Conservation (phyloP, 768 basidiomycete species). For the Paxillus ammoniavirescens region DNA sequence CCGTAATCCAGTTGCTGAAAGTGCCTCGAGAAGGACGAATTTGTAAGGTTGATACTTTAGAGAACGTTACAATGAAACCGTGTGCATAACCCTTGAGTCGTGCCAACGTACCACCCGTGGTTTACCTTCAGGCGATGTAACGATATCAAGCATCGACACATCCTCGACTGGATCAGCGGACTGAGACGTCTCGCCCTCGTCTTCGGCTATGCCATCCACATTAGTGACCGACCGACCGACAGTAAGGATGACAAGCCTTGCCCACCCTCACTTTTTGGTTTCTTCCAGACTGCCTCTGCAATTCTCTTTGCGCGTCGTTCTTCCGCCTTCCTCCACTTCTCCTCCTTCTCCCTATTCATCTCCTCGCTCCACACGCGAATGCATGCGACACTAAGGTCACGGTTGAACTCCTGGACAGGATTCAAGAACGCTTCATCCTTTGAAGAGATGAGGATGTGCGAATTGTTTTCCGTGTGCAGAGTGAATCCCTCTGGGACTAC, state of each 20-base stretch:
- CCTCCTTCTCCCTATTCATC: slow-evolving; percentile 58
- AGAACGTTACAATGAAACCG: background rate
- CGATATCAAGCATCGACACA: too few species aligned
- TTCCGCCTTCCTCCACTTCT: slow-evolving; percentile 53
- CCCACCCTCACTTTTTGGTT: slow-evolving; percentile 41
- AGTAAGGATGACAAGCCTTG: background rate
- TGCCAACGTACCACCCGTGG: slow-evolving; percentile 21
- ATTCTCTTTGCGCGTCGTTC: slow-evolving; percentile 45
- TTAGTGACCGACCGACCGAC: too few species aligned
- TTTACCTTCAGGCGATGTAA: too few species aligned
- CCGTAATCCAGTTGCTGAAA: slow-evolving; percentile 93
- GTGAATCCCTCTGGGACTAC: slow-evolving; percentile 71
- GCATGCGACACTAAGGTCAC: slow-evolving; percentile 88
- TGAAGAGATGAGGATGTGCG: slow-evolving; percentile 69
- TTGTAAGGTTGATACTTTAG: slow-evolving; percentile 56
- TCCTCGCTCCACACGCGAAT: slow-evolving; percentile 88
- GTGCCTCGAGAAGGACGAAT: slow-evolving; percentile 84
- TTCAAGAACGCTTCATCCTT: slow-evolving; percentile 90
- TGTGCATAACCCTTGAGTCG: background rate
- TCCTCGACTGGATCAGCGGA: background rate
- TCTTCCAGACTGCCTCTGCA: slow-evolving; percentile 38
- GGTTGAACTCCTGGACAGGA: slow-evolving; percentile 97
- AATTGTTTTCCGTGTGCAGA: slow-evolving; percentile 78
- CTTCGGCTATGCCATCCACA: background rate
- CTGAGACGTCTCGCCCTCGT: background rate